Conservation (phyloP, 164 flowering plant species). For the Tetracentron sinense region DNA sequence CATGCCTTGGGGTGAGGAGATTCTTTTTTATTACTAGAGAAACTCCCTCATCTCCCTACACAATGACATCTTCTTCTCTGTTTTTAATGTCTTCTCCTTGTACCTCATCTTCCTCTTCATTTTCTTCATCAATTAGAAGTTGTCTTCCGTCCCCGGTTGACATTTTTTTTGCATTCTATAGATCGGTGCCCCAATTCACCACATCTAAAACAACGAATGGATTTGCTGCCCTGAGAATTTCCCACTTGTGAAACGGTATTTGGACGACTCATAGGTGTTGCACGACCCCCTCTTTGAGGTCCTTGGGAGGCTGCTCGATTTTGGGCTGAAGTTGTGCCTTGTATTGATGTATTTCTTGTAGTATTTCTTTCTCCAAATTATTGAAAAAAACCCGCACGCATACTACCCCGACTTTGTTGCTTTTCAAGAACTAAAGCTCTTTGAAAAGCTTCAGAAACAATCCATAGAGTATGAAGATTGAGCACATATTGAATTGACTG, state of each 20-base stretch:
- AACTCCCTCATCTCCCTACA: not conserved
- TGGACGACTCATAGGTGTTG: not conserved
- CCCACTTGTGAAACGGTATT: not conserved
- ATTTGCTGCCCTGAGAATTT: not conserved
- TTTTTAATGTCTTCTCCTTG: too few species aligned
- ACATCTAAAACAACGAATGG: not conserved
- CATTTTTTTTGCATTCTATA: too few species aligned
- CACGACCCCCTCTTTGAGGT: not conserved
- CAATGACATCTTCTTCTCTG: not conserved
- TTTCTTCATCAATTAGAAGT: not conserved
- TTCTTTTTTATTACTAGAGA: not conserved
- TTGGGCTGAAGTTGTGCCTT: not conserved
- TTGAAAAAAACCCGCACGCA: too few species aligned
- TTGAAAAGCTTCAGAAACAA: not conserved
- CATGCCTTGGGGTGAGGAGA: not conserved
- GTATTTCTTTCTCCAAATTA: not conserved
- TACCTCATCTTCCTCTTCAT: not conserved
- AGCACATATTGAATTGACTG: not conserved
- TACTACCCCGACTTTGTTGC: not conserved
- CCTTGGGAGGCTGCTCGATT: not conserved
- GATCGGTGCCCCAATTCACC: not conserved
- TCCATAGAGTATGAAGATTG: not conserved
- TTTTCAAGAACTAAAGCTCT: not conserved
- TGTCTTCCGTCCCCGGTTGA: too few species aligned
- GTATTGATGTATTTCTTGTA: not conserved